Evolutionary conservation across 805 yeast genomes (phyloP), one percentile per base, ranked within the genome.

Genomic region (Candida insectalens): DNA sequence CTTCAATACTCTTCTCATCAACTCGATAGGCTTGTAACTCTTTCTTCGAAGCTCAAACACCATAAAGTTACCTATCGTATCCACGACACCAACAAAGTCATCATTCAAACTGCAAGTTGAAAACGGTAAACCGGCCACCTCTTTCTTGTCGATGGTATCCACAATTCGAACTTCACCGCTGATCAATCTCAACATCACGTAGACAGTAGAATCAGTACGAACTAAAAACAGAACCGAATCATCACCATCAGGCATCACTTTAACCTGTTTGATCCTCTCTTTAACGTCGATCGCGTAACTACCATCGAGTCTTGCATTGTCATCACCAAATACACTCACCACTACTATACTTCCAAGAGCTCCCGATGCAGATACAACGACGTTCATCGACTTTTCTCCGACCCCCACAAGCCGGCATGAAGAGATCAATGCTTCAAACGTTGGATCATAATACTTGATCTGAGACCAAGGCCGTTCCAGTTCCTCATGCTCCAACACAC

Each of bases 11-110:
- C n/a, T n/a, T n/a, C 37, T 29, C 35, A 15, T 9, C 28, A 32
- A 8, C 33, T 13, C 13, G 59, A 38, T 12, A 46, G 43, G n/a
- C n/a, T n/a, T n/a, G n/a, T n/a, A n/a, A n/a, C n/a, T n/a, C n/a
- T n/a, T n/a, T n/a, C n/a, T n/a, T n/a, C n/a, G n/a, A n/a, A n/a
- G n/a, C n/a, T n/a, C n/a, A 47, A 67, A 67, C 2, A 67, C 28
- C 3, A 58, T 60, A 63, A 77, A 71, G 34, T 69, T 65, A 0
- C 84, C 84, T 25, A 60, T 58, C 1, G 59, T 44, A 46, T 77
- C 84, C 6, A 74, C 49, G 2, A 67, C 46, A 0, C 25, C 35
- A 25, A 32, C 18, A 5, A 27, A 4, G 16, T 12, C 13, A 9
- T 10, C 13, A n/a, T 6, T 15, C 27, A 12, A 9, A 13, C 2